phyloP scores from a whole-genome alignment of 805 yeast genomes.

The Cyberlindnera euphorbiae region DNA sequence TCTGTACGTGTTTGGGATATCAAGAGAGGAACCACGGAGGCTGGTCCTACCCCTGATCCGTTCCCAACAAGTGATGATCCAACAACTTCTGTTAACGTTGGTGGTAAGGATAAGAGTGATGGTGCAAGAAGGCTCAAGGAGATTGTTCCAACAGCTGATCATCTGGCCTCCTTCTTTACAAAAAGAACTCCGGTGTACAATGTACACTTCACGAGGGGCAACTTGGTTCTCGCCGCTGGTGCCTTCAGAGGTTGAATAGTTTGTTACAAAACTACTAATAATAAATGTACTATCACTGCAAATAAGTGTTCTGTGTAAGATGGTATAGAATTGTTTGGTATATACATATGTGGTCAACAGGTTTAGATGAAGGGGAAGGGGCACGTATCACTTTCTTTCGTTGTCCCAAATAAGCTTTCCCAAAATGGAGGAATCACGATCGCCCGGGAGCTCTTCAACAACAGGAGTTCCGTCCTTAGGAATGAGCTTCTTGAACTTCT shows the following conservation, averaged over 20 bases:
- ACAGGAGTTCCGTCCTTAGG: conserved; percentile 36
- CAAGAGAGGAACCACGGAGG: conserved; percentile 76
- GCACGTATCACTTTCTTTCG: conserved; percentile 1
- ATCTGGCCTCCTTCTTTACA: conserved; percentile 89
- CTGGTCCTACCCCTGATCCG: conserved; percentile 73
- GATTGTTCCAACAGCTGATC: conserved; percentile 79
- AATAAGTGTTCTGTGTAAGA: too few species aligned
- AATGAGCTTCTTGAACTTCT: conserved; percentile 33
- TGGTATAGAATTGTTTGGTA: too few species aligned
- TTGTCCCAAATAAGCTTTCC: conserved; percentile 23
- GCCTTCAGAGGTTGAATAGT: conserved; percentile 43
- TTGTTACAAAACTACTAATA: too few species aligned
- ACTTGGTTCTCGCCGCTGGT: conserved; percentile 90
- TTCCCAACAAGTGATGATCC: conserved; percentile 32
- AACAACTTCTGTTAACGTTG: conserved; percentile 20
- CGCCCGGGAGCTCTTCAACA: conserved; percentile 20
- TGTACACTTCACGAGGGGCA: conserved; percentile 87
- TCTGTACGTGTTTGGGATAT: conserved; percentile 96
- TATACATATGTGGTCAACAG: too few species aligned
- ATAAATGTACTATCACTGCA: too few species aligned
- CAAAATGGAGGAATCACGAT: conserved; percentile 5
- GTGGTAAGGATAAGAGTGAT: conserved; percentile 35
- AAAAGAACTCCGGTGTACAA: conserved; percentile 92
- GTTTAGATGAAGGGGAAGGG: neutral
- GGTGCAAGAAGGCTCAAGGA: conserved; percentile 56